Evolutionary conservation across 169 alveolate genomes (phyloP).

Genomic region (Eimeria sp.): DNA sequence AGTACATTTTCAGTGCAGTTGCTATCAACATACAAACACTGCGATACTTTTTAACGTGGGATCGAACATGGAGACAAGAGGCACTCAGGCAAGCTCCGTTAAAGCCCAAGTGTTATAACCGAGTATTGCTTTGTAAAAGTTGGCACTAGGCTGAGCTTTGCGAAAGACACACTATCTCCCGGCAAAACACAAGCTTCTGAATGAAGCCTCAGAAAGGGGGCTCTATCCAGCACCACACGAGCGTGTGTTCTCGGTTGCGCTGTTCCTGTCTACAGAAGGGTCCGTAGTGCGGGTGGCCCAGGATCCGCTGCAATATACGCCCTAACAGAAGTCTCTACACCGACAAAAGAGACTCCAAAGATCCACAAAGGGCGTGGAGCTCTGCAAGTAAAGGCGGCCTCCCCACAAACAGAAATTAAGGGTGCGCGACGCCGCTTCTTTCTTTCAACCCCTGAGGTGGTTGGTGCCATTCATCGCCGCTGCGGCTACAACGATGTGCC

Average conservation of each 20-base stretch:
- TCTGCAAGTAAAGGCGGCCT: neutral
- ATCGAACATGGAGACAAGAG: slow-evolving; percentile 33
- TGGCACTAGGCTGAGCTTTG: neutral
- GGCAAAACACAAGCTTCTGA: neutral
- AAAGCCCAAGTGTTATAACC: neutral
- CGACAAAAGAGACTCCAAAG: neutral
- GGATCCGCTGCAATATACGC: neutral
- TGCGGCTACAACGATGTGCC: neutral
- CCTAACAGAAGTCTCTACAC: neutral
- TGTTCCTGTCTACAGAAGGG: neutral
- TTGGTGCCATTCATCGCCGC: neutral
- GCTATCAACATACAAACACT: slow-evolving; percentile 45
- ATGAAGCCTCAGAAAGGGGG: neutral
- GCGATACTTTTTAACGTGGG: slow-evolving; percentile 39
- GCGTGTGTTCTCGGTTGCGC: neutral
- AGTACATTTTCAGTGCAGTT: slow-evolving; percentile 20
- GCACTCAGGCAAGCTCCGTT: slow-evolving; percentile 15
- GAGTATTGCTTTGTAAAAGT: neutral
- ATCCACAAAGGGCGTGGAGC: neutral
- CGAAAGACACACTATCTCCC: neutral
- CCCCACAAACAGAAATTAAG: neutral
- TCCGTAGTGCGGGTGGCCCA: neutral
- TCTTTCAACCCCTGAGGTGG: slow-evolving; percentile 32
- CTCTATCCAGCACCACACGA: neutral
- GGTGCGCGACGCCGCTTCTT: slow-evolving; percentile 4